phyloP scores from a whole-genome alignment of 2,329 filamentous ascomycete species.

The Nectriaceae sp. region DNA sequence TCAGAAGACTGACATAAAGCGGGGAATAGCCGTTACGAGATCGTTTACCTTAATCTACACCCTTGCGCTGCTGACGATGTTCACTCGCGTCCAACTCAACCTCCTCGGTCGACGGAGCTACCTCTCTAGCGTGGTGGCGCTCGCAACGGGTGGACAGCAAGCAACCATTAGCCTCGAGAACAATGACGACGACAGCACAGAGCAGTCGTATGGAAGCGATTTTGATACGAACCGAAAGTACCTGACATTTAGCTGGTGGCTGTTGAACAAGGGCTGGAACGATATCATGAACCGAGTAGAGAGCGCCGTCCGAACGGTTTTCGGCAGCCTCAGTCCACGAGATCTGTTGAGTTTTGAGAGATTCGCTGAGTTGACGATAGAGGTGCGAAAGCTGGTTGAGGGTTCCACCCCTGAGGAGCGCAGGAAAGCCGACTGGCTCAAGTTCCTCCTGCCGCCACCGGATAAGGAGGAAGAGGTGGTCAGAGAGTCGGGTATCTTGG shows the following conservation, averaged over 20 bases:
- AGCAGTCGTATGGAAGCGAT: slow-evolving; percentile 85
- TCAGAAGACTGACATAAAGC: slow-evolving; percentile 11
- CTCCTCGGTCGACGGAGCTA: slow-evolving; percentile 94
- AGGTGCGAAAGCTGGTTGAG: slow-evolving; percentile 85
- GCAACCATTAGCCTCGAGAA: slow-evolving; percentile 89
- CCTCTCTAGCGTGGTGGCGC: slow-evolving; percentile 88
- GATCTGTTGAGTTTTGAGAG: slow-evolving; percentile 83
- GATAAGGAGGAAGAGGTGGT: slow-evolving; percentile 84
- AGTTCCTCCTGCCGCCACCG: slow-evolving; percentile 77
- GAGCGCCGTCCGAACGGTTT: slow-evolving; percentile 83
- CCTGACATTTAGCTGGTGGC: slow-evolving; percentile 97
- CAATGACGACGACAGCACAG: slow-evolving; percentile 83
- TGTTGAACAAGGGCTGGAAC: slow-evolving; percentile 87
- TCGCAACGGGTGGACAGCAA: slow-evolving; percentile 74
- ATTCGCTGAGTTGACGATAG: slow-evolving; percentile 77
- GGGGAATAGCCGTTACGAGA: slow-evolving; percentile 75
- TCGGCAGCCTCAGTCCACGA: slow-evolving; percentile 83
- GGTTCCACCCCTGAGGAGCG: slow-evolving; percentile 51
- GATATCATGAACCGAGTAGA: slow-evolving; percentile 81
- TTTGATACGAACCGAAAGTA: slow-evolving; percentile 96
- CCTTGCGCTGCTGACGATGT: slow-evolving; percentile 81
- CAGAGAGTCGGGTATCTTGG: slow-evolving; percentile 77
- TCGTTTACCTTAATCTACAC: slow-evolving; percentile 93
- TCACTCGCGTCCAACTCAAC: slow-evolving; percentile 95
- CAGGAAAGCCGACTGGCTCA: slow-evolving; percentile 68